Conservation (phyloP, 1,139 yeast genomes). For the Zhuliangozyma blackwelliae region DNA sequence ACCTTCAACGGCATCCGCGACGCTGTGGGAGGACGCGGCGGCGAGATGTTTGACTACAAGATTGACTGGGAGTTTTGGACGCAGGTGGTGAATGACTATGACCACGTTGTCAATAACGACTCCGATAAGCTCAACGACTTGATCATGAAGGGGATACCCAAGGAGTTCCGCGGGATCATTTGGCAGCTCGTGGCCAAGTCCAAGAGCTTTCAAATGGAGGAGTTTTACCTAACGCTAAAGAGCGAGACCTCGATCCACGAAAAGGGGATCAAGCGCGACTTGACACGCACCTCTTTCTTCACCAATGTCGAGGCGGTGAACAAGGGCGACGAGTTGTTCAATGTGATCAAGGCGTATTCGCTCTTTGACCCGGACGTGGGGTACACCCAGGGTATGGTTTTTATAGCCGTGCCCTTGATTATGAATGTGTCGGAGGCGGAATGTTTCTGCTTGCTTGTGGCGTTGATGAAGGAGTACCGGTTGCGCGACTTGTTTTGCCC, state of each 20-base stretch:
- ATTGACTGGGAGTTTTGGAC: slow-evolving; percentile 91
- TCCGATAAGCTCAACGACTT: slow-evolving; percentile 58
- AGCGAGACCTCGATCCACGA: slow-evolving; percentile 62
- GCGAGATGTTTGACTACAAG: slow-evolving; percentile 27
- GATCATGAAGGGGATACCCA: slow-evolving; percentile 75
- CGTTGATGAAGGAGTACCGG: slow-evolving; percentile 79
- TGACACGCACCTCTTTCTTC: slow-evolving; percentile 80
- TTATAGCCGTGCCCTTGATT: slow-evolving; percentile 78
- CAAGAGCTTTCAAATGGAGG: slow-evolving; percentile 69
- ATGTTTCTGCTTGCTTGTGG: slow-evolving; percentile 76
- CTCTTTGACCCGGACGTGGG: slow-evolving; percentile 91
- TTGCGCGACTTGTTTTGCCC: slow-evolving; percentile 75
- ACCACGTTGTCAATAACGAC: slow-evolving; percentile 56
- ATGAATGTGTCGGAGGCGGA: slow-evolving; percentile 81
- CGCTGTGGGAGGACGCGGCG: slow-evolving; percentile 43
- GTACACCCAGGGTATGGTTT: slow-evolving; percentile 97
- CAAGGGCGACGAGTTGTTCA: slow-evolving; percentile 56
- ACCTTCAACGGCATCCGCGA: slow-evolving; percentile 55
- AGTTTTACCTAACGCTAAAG: slow-evolving; percentile 53
- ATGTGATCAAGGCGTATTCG: slow-evolving; percentile 79
- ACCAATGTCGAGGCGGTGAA: slow-evolving; percentile 52
- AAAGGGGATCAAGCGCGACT: slow-evolving; percentile 73
- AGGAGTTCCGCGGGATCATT: slow-evolving; percentile 77
- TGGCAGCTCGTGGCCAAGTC: slow-evolving; percentile 92
- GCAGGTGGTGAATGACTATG: slow-evolving; percentile 68